phyloP scores from a whole-genome alignment of 768 basidiomycete genomes.

The Rhodosporidiobolus odoratus region DNA sequence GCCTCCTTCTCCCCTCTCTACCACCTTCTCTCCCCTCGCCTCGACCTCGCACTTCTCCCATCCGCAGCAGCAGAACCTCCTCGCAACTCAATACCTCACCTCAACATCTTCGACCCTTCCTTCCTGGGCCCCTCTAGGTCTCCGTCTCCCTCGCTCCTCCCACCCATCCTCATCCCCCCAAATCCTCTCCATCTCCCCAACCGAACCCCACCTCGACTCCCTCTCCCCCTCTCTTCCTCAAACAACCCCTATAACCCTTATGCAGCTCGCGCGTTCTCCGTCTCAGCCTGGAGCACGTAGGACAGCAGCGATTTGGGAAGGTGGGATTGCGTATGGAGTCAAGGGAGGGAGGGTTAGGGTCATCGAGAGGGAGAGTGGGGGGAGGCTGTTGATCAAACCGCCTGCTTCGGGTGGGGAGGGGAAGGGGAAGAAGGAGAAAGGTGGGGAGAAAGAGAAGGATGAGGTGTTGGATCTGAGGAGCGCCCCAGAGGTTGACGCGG shows the following conservation, averaged over 20 bases:
- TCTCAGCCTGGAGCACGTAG: neutral
- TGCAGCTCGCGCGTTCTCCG: neutral
- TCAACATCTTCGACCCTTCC: neutral
- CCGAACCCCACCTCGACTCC: neutral
- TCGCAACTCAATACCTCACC: neutral
- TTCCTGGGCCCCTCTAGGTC: neutral
- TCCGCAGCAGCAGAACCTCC: neutral
- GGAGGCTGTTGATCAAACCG: slow-evolving; percentile 13
- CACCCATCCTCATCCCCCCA: neutral
- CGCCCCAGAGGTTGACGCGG: neutral
- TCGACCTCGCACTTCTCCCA: neutral
- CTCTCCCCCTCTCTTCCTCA: neutral
- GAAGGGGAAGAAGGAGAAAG: neutral
- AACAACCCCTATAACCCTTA: slow-evolving; percentile 12
- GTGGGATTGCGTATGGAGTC: slow-evolving; percentile 11
- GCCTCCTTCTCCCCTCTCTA: neutral
- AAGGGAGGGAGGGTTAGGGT: slow-evolving; percentile 10
- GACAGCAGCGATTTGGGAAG: neutral
- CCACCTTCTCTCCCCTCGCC: neutral
- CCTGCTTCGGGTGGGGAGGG: neutral
- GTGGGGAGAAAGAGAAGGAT: neutral
- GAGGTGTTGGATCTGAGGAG: neutral
- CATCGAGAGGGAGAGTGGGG: slow-evolving; percentile 29
- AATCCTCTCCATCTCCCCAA: neutral
- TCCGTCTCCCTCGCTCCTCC: slow-evolving; percentile 8